Evolutionary conservation across 1,284 basidiomycete genomes (phyloP).

Genomic region (Tilletia caries): DNA sequence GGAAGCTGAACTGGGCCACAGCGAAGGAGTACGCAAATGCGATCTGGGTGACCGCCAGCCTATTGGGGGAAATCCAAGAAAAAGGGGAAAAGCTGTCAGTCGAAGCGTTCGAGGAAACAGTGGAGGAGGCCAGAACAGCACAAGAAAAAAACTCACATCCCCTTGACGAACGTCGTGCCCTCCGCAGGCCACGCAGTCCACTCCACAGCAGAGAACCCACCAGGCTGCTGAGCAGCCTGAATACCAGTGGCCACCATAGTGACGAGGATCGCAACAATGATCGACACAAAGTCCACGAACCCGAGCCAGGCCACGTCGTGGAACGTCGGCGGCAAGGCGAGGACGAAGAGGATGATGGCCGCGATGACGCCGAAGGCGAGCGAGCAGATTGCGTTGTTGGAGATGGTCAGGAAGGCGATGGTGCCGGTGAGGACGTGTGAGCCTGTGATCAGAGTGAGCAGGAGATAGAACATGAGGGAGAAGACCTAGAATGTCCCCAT

Average conservation of each 20-base stretch:
- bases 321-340: conserved; percentile 42
- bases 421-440: conserved; percentile 48
- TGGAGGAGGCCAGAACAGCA: neutral
- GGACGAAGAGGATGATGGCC: conserved; percentile 41
- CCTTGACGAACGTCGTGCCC: conserved; percentile 20
- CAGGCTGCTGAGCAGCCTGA: conserved; percentile 21
- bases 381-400: conserved; percentile 33
- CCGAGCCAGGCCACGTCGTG: conserved; percentile 42
- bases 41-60: conserved; percentile 36
- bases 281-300: conserved; percentile 46
- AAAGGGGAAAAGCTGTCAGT: too few relatives aligned
- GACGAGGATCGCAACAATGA: conserved; percentile 38
- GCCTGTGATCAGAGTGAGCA: conserved; percentile 20
- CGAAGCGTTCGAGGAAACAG: neutral
- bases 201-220: conserved; percentile 22
- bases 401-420: conserved; percentile 37
- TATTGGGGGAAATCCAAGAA: neutral
- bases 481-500: conserved; percentile 10
- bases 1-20: conserved; percentile 42
- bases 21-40: conserved; percentile 48
- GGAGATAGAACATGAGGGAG: conserved; percentile 17
- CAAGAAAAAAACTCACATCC: neutral
- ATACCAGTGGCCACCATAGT: conserved; percentile 43
- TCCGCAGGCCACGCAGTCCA: conserved; percentile 40
- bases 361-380: conserved; percentile 40